Base-by-base conservation (phyloP, 805 yeast genomes). In the Zygosaccharomyces bailii region DNA sequence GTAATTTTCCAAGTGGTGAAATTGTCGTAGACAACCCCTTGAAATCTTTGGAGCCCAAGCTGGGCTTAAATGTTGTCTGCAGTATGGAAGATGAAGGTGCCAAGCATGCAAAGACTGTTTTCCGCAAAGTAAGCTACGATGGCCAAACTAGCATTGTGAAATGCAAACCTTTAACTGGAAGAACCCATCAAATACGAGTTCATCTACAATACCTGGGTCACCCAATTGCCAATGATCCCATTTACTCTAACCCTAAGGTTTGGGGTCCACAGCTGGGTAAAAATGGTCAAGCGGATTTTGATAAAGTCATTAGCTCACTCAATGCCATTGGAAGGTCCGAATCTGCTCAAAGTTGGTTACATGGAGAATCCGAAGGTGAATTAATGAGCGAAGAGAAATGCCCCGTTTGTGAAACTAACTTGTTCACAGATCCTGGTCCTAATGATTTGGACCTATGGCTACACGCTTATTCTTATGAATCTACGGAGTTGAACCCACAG, bases 121-220 rank as follows among this genome's bases (percentile, higher is more conserved):
- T 91, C 65, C 68, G 63, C 45, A 71, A 86, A 38, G 67, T 85
- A 0, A 74, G 85, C n/a, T 86, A 74, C 57, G 87, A 90, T 65
- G 77, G 84, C 1, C 59, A 73, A 54, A 70, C 56, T 14, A 63
- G 63, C 79, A 73, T 93, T 20, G 96, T 93, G 2, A 72, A 79
- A 48, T 91, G 98, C 65, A 75, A 71, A 52, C 99, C 99, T 1
- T 67, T 76, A 13, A 91, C 99, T 0, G 99, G 99, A 0, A 73
- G 99, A 59, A 88, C 97, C 0, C 99, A 91, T 63, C 99, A 91
- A 61, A 89, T 93, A 40, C 71, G 99, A 48, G 96, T 93, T 1
- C 99, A 93, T 68, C 67, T 93, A 45, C 96, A 90, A 65, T 84
- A 73, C 52, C 55, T 93, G n/a, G 97, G 97, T 0, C 76, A 71